Percentiles rank a stretch among this genome's conserved stretches.
Conservation (phyloP, 1,139 yeast genomes). For the Nakaseomyces glabratus region DNA sequence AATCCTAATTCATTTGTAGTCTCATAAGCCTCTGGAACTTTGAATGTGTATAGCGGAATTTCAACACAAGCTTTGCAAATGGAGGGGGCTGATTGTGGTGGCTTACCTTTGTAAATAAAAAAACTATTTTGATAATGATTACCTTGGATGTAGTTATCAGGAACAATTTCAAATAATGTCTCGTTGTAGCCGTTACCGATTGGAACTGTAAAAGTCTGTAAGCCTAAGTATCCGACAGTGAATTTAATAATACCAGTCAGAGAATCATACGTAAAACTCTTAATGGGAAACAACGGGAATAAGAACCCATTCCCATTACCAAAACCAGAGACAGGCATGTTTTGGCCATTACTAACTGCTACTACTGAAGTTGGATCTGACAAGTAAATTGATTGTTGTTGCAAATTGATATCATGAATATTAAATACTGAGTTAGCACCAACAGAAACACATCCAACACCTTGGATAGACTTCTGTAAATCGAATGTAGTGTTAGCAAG, state of each 20-base stretch:
- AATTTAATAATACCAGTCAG: conserved; percentile 1
- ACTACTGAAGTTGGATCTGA: neutral
- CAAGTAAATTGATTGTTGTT: neutral
- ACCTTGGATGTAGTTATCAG: neutral
- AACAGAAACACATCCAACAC: conserved; percentile 5
- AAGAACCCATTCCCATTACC: conserved; percentile 4
- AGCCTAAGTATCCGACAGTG: neutral
- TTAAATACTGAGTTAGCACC: neutral
- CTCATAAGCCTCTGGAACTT: neutral
- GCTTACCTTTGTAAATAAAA: neutral
- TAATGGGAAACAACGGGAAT: neutral
- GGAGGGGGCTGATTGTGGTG: neutral
- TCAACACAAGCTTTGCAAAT: neutral
- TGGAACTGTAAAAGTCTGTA: neutral
- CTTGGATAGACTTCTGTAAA: neutral
- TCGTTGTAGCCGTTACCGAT: conserved; percentile 1
- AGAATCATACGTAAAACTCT: neutral
- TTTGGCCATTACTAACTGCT: neutral
- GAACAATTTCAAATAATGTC: neutral
- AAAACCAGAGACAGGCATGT: conserved; percentile 2
- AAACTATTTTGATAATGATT: neutral
- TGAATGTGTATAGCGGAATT: conserved; percentile 1
- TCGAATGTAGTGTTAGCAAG: neutral
- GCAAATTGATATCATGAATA: neutral
- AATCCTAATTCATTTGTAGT: neutral